Conservation (phyloP, 352 stramenopile genomes). For the Pythium grandisporangium region DNA sequence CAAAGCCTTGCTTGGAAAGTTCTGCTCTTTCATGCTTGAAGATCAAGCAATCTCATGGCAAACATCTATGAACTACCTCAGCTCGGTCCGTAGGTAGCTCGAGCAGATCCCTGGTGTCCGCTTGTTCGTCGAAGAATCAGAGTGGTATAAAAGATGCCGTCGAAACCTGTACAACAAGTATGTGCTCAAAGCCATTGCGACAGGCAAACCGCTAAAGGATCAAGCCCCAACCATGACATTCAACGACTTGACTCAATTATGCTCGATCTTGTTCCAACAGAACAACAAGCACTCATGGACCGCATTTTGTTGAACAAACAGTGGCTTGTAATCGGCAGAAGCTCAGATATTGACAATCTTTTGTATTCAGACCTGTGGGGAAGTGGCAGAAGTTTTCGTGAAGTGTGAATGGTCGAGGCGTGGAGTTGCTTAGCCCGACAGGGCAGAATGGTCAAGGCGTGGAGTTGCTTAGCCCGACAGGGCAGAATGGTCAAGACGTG, state of each 20-base stretch:
- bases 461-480: no score
- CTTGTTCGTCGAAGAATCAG: neutral
- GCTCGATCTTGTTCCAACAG: no score
- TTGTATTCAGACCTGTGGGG: no score
- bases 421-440: no score
- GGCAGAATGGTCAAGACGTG: no score
- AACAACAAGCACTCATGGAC: no score
- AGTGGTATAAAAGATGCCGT: neutral
- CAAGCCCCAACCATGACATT: constrained; percentile 2
- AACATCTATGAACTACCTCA: constrained; percentile 4
- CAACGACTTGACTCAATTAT: neutral
- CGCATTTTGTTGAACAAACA: no score
- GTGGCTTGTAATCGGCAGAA: no score
- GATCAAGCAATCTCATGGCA: neutral
- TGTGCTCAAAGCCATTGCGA: neutral
- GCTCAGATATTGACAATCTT: no score
- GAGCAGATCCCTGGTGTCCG: neutral
- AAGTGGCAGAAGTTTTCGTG: no score
- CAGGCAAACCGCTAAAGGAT: constrained; percentile 1
- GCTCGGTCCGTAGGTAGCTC: constrained; percentile 1
- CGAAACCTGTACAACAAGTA: neutral
- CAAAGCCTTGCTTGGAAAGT: neutral
- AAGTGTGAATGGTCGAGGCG: no score
- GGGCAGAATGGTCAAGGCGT: no score
- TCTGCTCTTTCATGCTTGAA: neutral